phyloP scores from a whole-genome alignment of 2,329 filamentous ascomycete genomes.

The Pyrenophora seminiperda region DNA sequence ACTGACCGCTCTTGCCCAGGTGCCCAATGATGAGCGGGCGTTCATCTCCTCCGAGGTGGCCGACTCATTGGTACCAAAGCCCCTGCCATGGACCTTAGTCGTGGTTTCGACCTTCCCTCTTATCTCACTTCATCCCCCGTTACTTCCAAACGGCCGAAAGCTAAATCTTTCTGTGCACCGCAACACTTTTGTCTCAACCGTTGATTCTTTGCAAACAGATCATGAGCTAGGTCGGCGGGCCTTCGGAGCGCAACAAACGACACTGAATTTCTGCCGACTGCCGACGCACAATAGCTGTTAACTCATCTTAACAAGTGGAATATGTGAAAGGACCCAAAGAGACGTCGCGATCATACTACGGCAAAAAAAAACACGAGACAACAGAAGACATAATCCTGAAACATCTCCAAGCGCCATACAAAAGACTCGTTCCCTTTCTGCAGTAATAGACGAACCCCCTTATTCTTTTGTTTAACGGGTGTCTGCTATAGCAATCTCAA shows the following conservation, averaged over 20 bases:
- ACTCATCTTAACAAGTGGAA: background rate
- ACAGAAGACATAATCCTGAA: background rate
- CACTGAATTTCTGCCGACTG: background rate
- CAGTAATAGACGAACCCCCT: background rate
- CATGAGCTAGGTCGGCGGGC: background rate
- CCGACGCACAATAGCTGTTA: background rate
- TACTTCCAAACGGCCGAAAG: background rate
- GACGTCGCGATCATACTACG: background rate
- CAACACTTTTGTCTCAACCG: background rate
- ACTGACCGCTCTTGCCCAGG: conserved; percentile 3
- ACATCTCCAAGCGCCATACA: background rate
- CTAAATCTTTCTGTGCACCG: background rate
- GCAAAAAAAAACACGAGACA: background rate
- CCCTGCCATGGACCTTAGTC: conserved; percentile 1
- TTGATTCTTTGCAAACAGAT: background rate
- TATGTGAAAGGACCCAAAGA: background rate
- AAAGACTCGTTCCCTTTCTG: background rate
- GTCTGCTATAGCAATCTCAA: background rate
- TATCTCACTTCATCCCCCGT: background rate
- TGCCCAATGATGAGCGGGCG: conserved; percentile 1
- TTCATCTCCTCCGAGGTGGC: conserved; percentile 1
- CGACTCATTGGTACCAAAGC: background rate
- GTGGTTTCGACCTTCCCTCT: background rate
- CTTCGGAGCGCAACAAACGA: background rate
- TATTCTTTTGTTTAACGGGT: background rate